A percentile compares a stretch with the other conserved stretches of the same genome.
These are phyloP conservation scores for Hygrophila difformis DNA, from an alignment of 257 asterid genomes.

Conservation along the genomic window DNA sequence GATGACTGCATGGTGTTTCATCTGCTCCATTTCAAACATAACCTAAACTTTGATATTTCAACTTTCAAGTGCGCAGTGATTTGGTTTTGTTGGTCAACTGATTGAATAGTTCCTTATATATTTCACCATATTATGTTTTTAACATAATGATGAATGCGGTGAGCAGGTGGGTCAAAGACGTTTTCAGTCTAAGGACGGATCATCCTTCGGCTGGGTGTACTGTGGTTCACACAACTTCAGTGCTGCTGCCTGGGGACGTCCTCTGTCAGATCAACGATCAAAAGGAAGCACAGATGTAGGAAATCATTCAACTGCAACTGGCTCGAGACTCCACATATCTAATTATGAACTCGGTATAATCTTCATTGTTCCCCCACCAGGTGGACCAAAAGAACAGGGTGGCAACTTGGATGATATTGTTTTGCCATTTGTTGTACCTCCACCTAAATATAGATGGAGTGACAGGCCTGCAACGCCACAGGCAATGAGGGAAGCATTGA, in stretches of 20 bases:
- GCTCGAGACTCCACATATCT: conserved; percentile 67
- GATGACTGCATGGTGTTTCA: too few relatives aligned
- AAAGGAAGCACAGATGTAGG: conserved; percentile 11
- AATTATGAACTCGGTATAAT: conserved; percentile 78
- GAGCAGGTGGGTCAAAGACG: conserved; percentile 79
- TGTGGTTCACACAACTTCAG: conserved; percentile 88
- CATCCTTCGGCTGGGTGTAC: conserved; percentile 83
- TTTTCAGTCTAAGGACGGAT: conserved; percentile 38
- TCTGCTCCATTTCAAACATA: too few relatives aligned
- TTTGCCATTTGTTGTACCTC: conserved; percentile 68
- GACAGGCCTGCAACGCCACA: conserved; percentile 72
- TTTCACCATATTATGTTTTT: too few relatives aligned
- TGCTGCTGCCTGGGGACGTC: conserved; percentile 96
- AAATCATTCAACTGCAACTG: conserved; percentile 37
- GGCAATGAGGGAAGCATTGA: conserved; percentile 67
- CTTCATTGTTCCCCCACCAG: conserved; percentile 59
- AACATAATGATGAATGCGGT: conserved; percentile 17
- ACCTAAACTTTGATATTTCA: too few relatives aligned
- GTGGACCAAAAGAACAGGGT: conserved; percentile 18
- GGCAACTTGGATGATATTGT: conserved; percentile 65
- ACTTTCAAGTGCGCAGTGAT: too few relatives aligned
- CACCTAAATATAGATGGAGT: conserved; percentile 53
- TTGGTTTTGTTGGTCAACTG: too few relatives aligned
- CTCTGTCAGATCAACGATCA: conserved; percentile 34
- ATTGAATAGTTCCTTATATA: too few relatives aligned